Percentiles rank a stretch among this genome's conserved stretches.
These are phyloP conservation scores for Clarireedia sp. DNA, from an alignment of 2,329 filamentous ascomycete species.

Conservation along the genomic window DNA sequence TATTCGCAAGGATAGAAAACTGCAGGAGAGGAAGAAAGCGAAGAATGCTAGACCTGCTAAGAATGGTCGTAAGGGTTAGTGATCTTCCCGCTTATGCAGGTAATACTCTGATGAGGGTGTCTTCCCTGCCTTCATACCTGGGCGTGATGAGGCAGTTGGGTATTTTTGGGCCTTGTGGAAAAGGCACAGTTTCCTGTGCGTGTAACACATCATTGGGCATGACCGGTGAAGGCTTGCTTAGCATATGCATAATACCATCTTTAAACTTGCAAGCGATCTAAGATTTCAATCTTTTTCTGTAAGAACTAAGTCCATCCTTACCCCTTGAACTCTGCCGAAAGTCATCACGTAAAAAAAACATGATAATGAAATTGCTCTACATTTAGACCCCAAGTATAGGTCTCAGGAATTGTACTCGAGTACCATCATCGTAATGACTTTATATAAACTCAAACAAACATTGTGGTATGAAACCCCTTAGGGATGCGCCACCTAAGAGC, in stretches of 20 bases:
- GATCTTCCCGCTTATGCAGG: constrained; percentile 9
- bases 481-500: neutral
- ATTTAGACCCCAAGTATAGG: no score
- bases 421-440: neutral
- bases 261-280: no score
- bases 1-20: constrained; percentile 71
- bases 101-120: constrained; percentile 7
- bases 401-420: neutral
- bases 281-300: no score
- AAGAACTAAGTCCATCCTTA: no score
- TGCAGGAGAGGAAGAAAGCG: constrained; percentile 67
- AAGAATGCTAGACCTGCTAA: constrained; percentile 82
- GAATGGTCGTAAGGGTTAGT: constrained; percentile 35
- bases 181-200: no score
- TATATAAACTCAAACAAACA: neutral
- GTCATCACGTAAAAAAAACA: no score
- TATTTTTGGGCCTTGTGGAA: neutral
- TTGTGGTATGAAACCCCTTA: neutral
- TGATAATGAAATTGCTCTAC: no score
- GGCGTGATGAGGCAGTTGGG: neutral
- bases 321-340: no score
- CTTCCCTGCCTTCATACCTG: neutral
- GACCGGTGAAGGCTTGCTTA: neutral
- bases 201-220: no score
- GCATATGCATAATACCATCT: no score